Evolutionary conservation across 306 rosid genomes (phyloP).

Genomic region (Corylus avellana): DNA sequence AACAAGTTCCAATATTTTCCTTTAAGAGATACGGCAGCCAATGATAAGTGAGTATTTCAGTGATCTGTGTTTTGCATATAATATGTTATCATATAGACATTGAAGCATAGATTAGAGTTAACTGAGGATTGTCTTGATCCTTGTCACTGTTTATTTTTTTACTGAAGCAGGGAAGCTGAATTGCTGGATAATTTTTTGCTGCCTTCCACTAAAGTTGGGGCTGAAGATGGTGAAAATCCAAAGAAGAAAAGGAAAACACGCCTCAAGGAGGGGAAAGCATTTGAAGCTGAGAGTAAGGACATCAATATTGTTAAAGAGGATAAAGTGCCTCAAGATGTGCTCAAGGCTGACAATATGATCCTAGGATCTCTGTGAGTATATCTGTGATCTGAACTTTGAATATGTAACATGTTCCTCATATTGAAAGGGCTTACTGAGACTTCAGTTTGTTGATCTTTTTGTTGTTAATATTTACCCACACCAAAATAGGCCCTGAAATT

Average conservation of each 20-base stretch:
- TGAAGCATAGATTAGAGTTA: not conserved
- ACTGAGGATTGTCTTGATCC: not conserved
- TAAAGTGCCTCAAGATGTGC: not conserved
- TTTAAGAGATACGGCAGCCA: constrained; percentile 16
- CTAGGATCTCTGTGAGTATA: not conserved
- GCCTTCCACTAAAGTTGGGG: constrained; percentile 24
- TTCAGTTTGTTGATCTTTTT: constrained; percentile 4
- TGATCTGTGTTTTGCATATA: not conserved
- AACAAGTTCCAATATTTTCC: not conserved
- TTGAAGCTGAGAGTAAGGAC: constrained; percentile 6
- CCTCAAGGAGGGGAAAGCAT: constrained; percentile 14
- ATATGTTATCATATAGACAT: not conserved
- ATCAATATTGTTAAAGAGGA: constrained; percentile 6
- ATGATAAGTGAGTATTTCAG: constrained; percentile 43
- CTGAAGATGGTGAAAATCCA: not conserved
- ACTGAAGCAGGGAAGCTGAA: constrained; percentile 35
- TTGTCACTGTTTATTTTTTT: too few relatives aligned
- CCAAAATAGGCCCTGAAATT: not conserved
- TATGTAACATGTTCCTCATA: not conserved
- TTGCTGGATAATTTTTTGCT: constrained; percentile 10
- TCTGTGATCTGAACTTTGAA: not conserved
- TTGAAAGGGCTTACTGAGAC: not conserved
- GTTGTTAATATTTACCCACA: not conserved
- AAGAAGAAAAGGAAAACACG: constrained; percentile 27
- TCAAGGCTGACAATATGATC: not conserved